Evolutionary conservation across 2,329 filamentous ascomycete species (phyloP), one percentile per base, ranked within the genome.

Genomic region (Cephalotrichum gorgonifer): DNA sequence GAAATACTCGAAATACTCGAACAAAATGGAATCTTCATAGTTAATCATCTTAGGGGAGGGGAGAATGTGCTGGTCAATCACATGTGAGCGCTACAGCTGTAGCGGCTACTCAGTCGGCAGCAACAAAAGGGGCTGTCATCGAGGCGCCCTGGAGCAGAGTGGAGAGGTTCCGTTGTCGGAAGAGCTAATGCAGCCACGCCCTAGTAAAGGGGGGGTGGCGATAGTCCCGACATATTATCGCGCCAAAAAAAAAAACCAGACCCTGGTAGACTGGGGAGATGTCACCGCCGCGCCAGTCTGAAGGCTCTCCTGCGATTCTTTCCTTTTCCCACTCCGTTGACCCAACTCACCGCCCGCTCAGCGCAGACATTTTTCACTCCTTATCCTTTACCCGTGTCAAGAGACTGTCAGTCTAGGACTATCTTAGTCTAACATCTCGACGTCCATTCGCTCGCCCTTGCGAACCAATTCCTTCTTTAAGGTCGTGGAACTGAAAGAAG

Each of bases 201-300:
- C 30, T 12, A 27, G 6, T n/a, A 28, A 17, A 17, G 20, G 22
- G 43, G 43, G 43, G 20, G 43, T 44, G 43, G 43, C 43, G 43
- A 44, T 44, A 44, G 43, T 27, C 26, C 20, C 27, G 25, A n/a
- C 42, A 44, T 17, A 44, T 44, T 44, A 44, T 44, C 43, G 43
- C 27, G 43, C 43, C 43, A 31, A 44, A 28, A 22, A 27, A n/a
- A 33, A 31, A 14, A 20, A 30, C 43, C 22, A 20, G 43, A 17
- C 26, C 43, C 42, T 39, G 12, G 12, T 3, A 15, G 30, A 6
- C 30, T n/a, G 30, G 30, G 17, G 35, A 22, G 17, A 39, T 17
- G 35, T 39, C 35, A 39, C 35, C 35, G 35, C 35, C 17, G n/a
- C 7, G 17, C 17, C 7, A 9, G 11, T 20, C 35, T 20, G 35